A percentile compares a stretch with the other conserved stretches of the same genome.
Conservation (phyloP, 257 asterid genomes). For the Solanum peruvianum region DNA sequence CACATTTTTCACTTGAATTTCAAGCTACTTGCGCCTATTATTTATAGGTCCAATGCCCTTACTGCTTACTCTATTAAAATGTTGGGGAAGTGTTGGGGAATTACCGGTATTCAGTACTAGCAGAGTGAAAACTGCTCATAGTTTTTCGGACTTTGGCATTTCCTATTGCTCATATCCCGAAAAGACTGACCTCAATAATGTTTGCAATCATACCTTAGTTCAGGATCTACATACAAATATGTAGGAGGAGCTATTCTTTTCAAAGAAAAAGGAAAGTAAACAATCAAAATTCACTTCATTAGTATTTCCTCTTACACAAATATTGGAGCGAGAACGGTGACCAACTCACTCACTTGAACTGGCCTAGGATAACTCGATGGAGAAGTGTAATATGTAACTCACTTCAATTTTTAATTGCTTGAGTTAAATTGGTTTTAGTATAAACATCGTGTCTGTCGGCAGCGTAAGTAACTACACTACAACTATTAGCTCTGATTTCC, state of each 20-base stretch:
- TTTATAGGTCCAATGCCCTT: neutral
- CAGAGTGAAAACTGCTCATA: neutral
- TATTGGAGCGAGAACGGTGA: neutral
- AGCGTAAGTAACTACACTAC: neutral
- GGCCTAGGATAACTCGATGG: neutral
- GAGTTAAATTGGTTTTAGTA: neutral
- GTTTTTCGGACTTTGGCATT: neutral
- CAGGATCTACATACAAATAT: neutral
- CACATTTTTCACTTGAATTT: neutral
- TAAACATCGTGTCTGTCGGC: neutral
- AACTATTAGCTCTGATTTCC: neutral
- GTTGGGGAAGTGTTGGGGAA: neutral
- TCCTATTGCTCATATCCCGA: neutral
- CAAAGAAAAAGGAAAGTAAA: neutral
- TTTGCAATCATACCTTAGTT: neutral
- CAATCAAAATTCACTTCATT: neutral
- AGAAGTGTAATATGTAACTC: neutral
- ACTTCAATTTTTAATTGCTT: neutral
- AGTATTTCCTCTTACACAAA: neutral
- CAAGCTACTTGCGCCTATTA: neutral
- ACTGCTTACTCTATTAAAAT: neutral
- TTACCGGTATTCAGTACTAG: neutral
- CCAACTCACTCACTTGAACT: neutral
- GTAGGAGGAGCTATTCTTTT: neutral
- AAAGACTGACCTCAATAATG: neutral